Percentiles rank a stretch among this genome's conserved stretches.
phyloP scores from a whole-genome alignment of 176 grass and related monocot species.

The Rhynchospora pubera region DNA sequence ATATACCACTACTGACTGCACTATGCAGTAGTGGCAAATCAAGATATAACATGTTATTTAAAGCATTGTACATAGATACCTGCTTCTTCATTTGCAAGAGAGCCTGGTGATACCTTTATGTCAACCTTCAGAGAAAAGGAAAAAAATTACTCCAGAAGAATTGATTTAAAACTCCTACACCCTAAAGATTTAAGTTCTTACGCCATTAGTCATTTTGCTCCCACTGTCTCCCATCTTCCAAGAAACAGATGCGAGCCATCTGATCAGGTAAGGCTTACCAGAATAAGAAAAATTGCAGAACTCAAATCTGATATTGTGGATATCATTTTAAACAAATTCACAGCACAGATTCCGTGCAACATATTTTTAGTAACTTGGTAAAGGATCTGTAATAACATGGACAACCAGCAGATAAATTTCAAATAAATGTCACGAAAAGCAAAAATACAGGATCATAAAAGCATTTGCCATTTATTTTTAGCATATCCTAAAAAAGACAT shows the following conservation, averaged over 20 bases:
- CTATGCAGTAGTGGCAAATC: neutral
- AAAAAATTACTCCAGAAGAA: neutral
- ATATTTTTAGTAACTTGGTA: neutral
- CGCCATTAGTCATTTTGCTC: neutral
- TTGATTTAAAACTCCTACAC: neutral
- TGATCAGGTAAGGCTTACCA: neutral
- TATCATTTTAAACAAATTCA: neutral
- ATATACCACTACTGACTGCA: no score
- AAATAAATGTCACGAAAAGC: neutral
- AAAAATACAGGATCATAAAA: neutral
- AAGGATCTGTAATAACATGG: neutral
- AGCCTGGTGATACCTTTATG: constrained; percentile 86
- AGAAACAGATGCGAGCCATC: neutral
- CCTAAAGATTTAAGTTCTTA: neutral
- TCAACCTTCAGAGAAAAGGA: constrained; percentile 53
- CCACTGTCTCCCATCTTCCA: neutral
- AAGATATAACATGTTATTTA: neutral
- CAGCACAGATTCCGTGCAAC: neutral
- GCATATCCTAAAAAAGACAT: neutral
- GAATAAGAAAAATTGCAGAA: neutral
- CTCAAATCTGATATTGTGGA: neutral
- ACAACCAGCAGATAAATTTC: neutral
- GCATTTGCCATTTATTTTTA: neutral
- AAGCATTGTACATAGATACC: constrained; percentile 26
- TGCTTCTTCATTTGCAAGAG: constrained; percentile 86